Evolutionary conservation across 805 yeast genomes (phyloP).

Genomic region (Saturnispora ahearnii): DNA sequence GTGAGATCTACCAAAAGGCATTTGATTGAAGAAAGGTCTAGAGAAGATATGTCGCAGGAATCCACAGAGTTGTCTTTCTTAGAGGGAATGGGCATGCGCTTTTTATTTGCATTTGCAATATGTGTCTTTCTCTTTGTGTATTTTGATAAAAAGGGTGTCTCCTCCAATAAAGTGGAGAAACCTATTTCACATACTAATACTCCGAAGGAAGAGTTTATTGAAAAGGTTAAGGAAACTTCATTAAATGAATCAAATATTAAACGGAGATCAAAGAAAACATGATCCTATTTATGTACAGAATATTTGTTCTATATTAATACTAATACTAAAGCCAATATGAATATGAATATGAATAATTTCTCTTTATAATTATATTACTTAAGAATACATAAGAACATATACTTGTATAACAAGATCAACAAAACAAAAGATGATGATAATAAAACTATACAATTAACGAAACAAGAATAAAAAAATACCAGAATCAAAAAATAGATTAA

Average conservation of each 20-base stretch:
- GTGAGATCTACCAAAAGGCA: background rate
- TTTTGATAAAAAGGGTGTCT: constrained; percentile 18
- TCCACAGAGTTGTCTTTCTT: constrained; percentile 6
- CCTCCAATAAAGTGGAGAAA: constrained; percentile 3
- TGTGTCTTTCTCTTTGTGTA: constrained; percentile 17
- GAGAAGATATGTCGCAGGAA: background rate
- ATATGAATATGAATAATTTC: background rate
- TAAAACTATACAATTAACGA: background rate
- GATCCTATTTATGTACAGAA: background rate
- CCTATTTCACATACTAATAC: constrained; percentile 6
- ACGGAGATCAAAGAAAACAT: background rate
- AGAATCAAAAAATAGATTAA: background rate
- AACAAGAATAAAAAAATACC: background rate
- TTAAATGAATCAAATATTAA: background rate
- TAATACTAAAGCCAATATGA: background rate
- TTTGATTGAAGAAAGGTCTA: background rate
- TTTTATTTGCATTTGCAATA: constrained; percentile 19
- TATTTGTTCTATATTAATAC: background rate
- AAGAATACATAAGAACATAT: background rate
- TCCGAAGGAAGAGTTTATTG: constrained; percentile 16
- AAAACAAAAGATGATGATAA: background rate
- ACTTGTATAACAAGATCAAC: background rate
- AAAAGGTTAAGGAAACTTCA: background rate
- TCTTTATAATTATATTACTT: background rate
- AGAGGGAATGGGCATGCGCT: constrained; percentile 18